phyloP scores from a whole-genome alignment of 495 filamentous ascomycete genomes.

The Lasiosphaeriaceae sp. region DNA sequence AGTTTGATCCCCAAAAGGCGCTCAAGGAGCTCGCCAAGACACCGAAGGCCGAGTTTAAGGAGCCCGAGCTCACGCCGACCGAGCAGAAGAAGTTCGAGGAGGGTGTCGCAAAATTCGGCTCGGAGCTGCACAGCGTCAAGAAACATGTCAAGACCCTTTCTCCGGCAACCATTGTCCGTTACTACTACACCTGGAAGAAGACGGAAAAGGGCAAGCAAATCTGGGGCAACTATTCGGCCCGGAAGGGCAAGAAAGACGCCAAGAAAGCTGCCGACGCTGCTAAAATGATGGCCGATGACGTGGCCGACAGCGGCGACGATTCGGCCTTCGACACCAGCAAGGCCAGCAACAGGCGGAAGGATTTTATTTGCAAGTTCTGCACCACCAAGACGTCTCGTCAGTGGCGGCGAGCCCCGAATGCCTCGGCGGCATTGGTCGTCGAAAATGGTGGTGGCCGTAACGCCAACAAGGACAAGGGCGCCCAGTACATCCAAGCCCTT shows the following conservation, averaged over 20 bases:
- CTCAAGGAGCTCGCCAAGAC: constrained; percentile 64
- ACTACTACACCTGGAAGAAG: constrained; percentile 99
- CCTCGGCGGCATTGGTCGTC: constrained; percentile 65
- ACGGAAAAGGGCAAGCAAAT: constrained; percentile 77
- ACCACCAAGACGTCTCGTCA: constrained; percentile 71
- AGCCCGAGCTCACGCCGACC: constrained; percentile 72
- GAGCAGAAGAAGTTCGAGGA: constrained; percentile 91
- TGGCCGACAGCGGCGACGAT: constrained; percentile 90
- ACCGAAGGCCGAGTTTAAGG: constrained; percentile 73
- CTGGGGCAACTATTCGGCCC: constrained; percentile 82
- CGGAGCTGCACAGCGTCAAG: constrained; percentile 78
- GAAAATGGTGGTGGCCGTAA: constrained; percentile 59
- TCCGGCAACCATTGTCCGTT: constrained; percentile 76
- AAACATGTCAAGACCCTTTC: constrained; percentile 80
- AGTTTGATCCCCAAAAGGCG: constrained; percentile 69
- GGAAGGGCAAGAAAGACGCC: constrained; percentile 83
- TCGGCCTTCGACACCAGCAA: constrained; percentile 95
- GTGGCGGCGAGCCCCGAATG: constrained; percentile 86
- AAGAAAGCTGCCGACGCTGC: constrained; percentile 60
- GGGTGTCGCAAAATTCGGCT: constrained; percentile 84
- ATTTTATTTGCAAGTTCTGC: constrained; percentile 96
- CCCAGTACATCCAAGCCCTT: constrained; percentile 74
- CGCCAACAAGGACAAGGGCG: constrained; percentile 64
- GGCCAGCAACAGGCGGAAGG: constrained; percentile 68
- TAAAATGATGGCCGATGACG: constrained; percentile 79